These are phyloP conservation scores for Talaromyces sp. DNA, from an alignment of 2,329 filamentous ascomycete species.

Conservation along the genomic window DNA sequence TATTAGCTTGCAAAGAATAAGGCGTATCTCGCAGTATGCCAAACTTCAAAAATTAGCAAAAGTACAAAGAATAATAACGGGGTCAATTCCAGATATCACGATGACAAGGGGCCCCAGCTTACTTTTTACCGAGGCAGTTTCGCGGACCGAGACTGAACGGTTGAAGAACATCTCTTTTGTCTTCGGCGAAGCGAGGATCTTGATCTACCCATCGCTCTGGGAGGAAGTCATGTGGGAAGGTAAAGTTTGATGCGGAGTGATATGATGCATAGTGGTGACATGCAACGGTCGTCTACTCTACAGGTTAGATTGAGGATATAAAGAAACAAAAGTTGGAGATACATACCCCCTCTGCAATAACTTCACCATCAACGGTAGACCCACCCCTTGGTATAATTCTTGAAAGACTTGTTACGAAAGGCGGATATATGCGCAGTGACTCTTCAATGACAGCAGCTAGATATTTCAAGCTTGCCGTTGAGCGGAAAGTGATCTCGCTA, in stretches of 20 bases:
- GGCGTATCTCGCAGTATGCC: constrained; percentile 29
- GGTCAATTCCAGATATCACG: no score
- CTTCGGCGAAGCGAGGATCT: constrained; percentile 18
- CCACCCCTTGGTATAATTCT: constrained; percentile 34
- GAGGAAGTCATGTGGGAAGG: constrained; percentile 27
- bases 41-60: constrained; percentile 14
- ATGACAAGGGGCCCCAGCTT: background rate
- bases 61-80: no score
- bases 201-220: constrained; percentile 39
- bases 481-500: constrained; percentile 35
- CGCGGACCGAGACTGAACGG: constrained; percentile 42
- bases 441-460: constrained; percentile 54
- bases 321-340: background rate
- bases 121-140: constrained; percentile 39
- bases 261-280: constrained; percentile 30
- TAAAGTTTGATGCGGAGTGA: constrained; percentile 28
- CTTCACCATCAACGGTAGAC: constrained; percentile 35
- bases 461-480: constrained; percentile 39
- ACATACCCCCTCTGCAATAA: constrained; percentile 34
- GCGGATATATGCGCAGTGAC: constrained; percentile 50
- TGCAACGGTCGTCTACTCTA: constrained; percentile 16
- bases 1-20: constrained; percentile 30
- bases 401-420: constrained; percentile 35
- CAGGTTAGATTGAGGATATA: background rate
- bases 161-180: constrained; percentile 29